These are phyloP conservation scores for Debaryomyces prosopidis DNA, from an alignment of 805 yeast genomes.

Conservation along the genomic window DNA sequence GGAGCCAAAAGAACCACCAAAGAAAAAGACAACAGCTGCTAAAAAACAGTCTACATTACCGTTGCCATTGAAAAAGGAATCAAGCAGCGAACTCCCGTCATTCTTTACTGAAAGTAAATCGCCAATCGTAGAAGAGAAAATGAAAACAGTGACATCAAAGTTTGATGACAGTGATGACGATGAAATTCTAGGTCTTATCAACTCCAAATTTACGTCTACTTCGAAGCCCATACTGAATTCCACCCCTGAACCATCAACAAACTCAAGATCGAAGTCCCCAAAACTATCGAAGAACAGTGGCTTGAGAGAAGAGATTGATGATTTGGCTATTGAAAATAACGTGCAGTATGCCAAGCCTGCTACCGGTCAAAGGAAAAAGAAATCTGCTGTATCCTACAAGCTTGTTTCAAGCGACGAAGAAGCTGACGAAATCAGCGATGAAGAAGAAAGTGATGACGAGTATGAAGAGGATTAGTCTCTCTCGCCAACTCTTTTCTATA, in stretches of 20 bases:
- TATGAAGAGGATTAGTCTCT: slow-evolving; percentile 15
- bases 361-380: slow-evolving; percentile 8
- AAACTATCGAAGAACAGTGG: slow-evolving; percentile 3
- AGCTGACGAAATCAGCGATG: slow-evolving; percentile 13
- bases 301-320: slow-evolving; percentile 24
- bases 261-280: neutral
- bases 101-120: slow-evolving; percentile 10
- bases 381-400: slow-evolving; percentile 9
- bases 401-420: slow-evolving; percentile 18
- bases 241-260: neutral
- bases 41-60: neutral
- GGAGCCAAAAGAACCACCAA: slow-evolving; percentile 10
- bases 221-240: slow-evolving; percentile 1
- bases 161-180: slow-evolving; percentile 40
- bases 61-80: slow-evolving; percentile 10
- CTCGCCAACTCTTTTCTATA: too few species aligned
- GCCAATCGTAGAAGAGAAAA: neutral
- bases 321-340: slow-evolving; percentile 12
- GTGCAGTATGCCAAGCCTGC: slow-evolving; percentile 6
- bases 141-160: slow-evolving; percentile 4
- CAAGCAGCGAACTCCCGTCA: slow-evolving; percentile 10
- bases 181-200: slow-evolving; percentile 20
- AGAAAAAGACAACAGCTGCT: slow-evolving; percentile 12
- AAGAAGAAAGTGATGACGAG: slow-evolving; percentile 12
- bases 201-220: slow-evolving; percentile 1